phyloP scores from a whole-genome alignment of 306 rosid genomes.

The Carpinus viminea region DNA sequence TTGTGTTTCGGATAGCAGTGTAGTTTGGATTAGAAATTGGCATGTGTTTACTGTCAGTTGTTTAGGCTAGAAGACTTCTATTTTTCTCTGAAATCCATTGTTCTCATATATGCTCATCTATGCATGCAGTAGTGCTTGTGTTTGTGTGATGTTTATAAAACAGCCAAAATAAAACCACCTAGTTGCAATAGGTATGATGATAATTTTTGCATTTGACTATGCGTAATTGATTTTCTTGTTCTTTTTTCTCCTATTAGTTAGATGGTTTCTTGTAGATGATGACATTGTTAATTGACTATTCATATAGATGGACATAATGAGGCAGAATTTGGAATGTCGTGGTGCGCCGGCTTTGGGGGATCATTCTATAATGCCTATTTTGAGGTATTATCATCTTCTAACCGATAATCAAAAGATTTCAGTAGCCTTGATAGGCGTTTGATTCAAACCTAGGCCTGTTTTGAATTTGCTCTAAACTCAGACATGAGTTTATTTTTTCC shows the following conservation, averaged over 20 bases:
- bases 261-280: neutral
- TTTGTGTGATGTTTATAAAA: neutral
- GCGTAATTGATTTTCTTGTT: neutral
- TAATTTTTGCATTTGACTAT: neutral
- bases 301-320: conserved; percentile 84
- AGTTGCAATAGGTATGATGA: neutral
- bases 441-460: neutral
- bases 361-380: conserved; percentile 85
- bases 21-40: neutral
- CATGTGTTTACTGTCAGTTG: neutral
- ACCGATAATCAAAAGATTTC: conserved; percentile 2
- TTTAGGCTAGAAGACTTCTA: no score
- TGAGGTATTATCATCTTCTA: conserved; percentile 48
- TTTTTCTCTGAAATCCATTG: no score
- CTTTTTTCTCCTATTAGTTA: no score
- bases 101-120: no score
- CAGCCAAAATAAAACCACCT: neutral
- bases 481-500: no score
- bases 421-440: neutral
- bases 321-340: conserved; percentile 96
- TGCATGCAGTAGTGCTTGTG: no score
- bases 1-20: neutral
- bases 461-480: neutral
- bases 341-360: conserved; percentile 97
- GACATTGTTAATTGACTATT: conserved; percentile 20